Percentiles rank a stretch among this genome's conserved stretches.
phyloP scores from a whole-genome alignment of 2,329 filamentous ascomycete genomes.

The Lachnellula arida region DNA sequence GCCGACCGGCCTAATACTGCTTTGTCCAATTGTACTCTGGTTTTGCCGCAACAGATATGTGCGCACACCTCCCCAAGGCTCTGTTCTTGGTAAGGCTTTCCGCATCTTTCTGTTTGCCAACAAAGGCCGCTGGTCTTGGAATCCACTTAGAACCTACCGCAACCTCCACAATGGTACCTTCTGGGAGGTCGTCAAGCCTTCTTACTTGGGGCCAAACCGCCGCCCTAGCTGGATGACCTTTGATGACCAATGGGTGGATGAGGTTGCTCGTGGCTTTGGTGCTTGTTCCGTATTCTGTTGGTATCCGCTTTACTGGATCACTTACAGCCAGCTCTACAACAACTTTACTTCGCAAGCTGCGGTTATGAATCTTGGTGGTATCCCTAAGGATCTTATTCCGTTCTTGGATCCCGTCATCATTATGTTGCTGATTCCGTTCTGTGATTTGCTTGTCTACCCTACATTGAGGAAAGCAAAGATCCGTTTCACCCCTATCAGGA shows the following conservation, averaged over 20 bases:
- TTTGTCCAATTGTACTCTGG: slow-evolving; percentile 57
- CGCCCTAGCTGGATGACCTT: slow-evolving; percentile 75
- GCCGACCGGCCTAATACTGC: slow-evolving; percentile 60
- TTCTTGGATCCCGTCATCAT: slow-evolving; percentile 73
- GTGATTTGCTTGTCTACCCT: slow-evolving; percentile 67
- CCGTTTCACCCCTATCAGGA: slow-evolving; percentile 70
- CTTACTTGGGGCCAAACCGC: slow-evolving; percentile 47
- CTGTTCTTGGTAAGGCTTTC: slow-evolving; percentile 63
- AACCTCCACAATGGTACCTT: slow-evolving; percentile 49
- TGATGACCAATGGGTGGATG: slow-evolving; percentile 78
- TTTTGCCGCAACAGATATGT: slow-evolving; percentile 57
- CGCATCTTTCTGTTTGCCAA: slow-evolving; percentile 55
- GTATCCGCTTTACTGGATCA: slow-evolving; percentile 50
- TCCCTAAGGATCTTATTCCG: slow-evolving; percentile 73
- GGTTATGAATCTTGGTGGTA: slow-evolving; percentile 61
- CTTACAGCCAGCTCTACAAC: slow-evolving; percentile 56
- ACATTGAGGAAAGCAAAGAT: slow-evolving; percentile 58
- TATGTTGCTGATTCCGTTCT: slow-evolving; percentile 69
- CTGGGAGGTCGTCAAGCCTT: slow-evolving; percentile 68
- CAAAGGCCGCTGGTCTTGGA: slow-evolving; percentile 59
- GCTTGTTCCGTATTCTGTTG: slow-evolving; percentile 65
- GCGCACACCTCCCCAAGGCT: slow-evolving; percentile 63
- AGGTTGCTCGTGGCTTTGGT: slow-evolving; percentile 64
- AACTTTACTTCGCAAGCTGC: slow-evolving; percentile 61
- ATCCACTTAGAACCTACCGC: slow-evolving; percentile 54